A percentile compares a stretch with the other conserved stretches of the same genome.
These are phyloP conservation scores for Blastosporella zonata DNA, from an alignment of 1,284 basidiomycete species.

Conservation along the genomic window DNA sequence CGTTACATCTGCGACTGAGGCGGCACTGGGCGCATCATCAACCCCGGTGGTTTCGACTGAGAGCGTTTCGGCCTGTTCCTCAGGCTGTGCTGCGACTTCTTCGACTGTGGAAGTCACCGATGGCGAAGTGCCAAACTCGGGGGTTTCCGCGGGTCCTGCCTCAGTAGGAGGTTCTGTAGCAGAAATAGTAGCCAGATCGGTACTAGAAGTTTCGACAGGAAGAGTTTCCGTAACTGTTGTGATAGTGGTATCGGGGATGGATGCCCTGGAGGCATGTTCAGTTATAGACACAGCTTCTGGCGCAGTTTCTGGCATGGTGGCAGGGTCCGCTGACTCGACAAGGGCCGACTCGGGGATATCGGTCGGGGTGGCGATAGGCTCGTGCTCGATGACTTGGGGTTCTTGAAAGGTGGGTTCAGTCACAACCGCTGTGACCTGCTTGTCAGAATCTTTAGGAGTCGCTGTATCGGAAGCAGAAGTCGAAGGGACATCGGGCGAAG, in stretches of 20 bases:
- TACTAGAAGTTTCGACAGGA: background rate
- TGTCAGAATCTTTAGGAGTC: background rate
- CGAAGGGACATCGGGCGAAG: background rate
- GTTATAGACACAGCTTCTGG: background rate
- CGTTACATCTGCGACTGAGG: background rate
- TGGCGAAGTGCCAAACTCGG: constrained; percentile 6
- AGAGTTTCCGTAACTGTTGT: background rate
- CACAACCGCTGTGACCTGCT: background rate
- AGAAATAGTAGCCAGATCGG: background rate
- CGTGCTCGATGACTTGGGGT: background rate
- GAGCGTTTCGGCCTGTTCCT: background rate
- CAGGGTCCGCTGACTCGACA: background rate
- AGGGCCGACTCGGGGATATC: background rate
- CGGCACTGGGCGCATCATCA: background rate
- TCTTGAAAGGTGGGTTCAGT: background rate
- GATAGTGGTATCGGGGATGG: background rate
- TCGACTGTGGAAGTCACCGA: background rate
- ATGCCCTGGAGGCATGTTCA: background rate
- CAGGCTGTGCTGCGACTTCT: background rate
- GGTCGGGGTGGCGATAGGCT: background rate
- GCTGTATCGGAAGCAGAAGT: background rate
- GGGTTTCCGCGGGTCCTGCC: background rate
- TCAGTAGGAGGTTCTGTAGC: background rate
- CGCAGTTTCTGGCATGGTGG: background rate
- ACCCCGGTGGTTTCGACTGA: background rate